A percentile compares a stretch with the other conserved stretches of the same genome.
phyloP scores from a whole-genome alignment of 2,329 filamentous ascomycete genomes.

The Talaromyces atroroseus region DNA sequence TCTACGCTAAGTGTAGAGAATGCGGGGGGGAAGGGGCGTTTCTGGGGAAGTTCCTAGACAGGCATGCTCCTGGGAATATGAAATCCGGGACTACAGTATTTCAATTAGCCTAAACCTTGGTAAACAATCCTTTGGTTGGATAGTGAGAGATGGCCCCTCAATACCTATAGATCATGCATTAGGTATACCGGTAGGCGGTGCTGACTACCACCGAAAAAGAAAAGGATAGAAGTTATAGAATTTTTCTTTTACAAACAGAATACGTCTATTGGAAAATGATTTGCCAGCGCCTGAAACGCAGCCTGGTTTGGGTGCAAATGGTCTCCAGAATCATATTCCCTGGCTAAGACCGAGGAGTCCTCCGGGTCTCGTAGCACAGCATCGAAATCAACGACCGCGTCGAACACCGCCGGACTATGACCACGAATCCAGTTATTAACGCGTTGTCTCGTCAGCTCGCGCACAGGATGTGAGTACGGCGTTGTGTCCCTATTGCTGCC shows the following conservation, averaged over 20 bases:
- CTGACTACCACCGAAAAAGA: too few relatives aligned
- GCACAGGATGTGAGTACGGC: conserved; percentile 49
- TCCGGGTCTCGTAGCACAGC: conserved; percentile 48
- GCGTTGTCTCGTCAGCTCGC: conserved; percentile 52
- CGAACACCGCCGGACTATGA: conserved; percentile 49
- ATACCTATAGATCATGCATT: too few relatives aligned
- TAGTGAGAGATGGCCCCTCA: too few relatives aligned
- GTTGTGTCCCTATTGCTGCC: conserved; percentile 32
- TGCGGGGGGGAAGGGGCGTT: neutral
- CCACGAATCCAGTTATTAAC: conserved; percentile 58
- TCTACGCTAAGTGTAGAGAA: neutral
- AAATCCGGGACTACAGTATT: too few relatives aligned
- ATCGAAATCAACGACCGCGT: conserved; percentile 60
- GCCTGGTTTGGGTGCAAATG: conserved; percentile 58
- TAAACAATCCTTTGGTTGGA: too few relatives aligned
- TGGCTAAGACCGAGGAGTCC: conserved; percentile 45
- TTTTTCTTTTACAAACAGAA: conserved; percentile 32
- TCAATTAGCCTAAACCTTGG: too few relatives aligned
- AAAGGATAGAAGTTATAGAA: neutral
- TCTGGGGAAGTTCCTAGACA: neutral
- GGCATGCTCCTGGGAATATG: neutral
- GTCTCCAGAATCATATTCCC: conserved; percentile 56
- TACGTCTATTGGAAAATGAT: conserved; percentile 52
- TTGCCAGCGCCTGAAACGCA: conserved; percentile 57
- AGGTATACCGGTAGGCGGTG: too few relatives aligned